These are phyloP conservation scores for Yarrowia phangngaensis DNA, from an alignment of 805 yeast species.

Conservation along the genomic window DNA sequence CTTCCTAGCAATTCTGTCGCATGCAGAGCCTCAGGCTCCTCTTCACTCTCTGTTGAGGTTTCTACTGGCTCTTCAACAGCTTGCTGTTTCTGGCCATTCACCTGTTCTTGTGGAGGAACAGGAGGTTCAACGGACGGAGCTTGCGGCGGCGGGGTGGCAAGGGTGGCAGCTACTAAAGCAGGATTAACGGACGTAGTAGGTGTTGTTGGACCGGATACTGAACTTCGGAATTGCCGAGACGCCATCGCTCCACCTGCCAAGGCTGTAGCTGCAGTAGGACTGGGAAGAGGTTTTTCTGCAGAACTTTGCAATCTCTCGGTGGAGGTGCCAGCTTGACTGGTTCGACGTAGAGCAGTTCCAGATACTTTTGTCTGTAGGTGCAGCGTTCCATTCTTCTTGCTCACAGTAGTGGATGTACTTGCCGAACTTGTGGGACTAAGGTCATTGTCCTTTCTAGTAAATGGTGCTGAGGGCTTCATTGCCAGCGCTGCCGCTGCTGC, in stretches of 20 bases:
- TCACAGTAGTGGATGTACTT: no score
- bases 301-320: constrained; percentile 18
- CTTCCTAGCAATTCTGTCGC: constrained; percentile 21
- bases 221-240: constrained; percentile 8
- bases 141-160: constrained; percentile 6
- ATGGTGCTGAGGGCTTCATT: constrained; percentile 25
- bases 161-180: constrained; percentile 17
- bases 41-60: constrained; percentile 1
- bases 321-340: constrained; percentile 18
- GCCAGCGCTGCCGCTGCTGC: constrained; percentile 24
- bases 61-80: neutral
- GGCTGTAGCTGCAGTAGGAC: constrained; percentile 11
- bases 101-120: neutral
- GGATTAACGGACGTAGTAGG: constrained; percentile 19
- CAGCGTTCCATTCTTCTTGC: constrained; percentile 13
- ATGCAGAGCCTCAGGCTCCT: constrained; percentile 9
- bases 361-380: constrained; percentile 12
- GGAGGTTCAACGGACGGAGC: neutral
- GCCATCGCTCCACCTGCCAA: constrained; percentile 14
- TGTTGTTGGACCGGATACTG: constrained; percentile 5
- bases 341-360: constrained; percentile 15
- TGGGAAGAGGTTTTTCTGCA: constrained; percentile 9
- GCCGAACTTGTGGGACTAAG: constrained; percentile 13
- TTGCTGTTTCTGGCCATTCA: no score
- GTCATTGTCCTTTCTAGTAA: constrained; percentile 18